Evolutionary conservation across 305 asterid genomes (phyloP), one percentile per base, ranked within the genome.

Genomic region (Fraxinus baroniana): DNA sequence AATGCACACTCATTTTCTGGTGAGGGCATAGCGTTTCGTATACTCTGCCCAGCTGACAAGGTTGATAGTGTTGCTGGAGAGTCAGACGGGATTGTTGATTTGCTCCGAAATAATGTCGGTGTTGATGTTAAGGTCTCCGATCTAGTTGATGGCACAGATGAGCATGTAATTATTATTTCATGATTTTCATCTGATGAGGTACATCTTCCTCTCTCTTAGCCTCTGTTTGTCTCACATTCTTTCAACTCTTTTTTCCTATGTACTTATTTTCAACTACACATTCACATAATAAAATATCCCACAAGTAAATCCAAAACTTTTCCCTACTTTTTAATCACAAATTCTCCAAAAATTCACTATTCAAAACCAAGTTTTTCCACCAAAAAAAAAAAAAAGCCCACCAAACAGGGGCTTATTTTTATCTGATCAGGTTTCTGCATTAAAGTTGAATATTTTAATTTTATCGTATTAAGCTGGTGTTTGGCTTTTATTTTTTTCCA

Each of bases 141-240:
- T 83, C 93, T 84, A 5, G 85, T 94, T 83, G 78, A 88, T 72
- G 95, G 97, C 78, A 89, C 93, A 55, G 86, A 94, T 30, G 99
- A 94, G 86, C 96, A 87, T 82, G 82, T 94, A 79, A 90, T 95
- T 75, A 90, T 86, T 85, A 89, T 95, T 80, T 88, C n/a, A n/a
- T n/a, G n/a, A n/a, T n/a, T n/a, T n/a, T n/a, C 93, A 39, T 94
- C 99, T 26, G 96, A 94, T 73, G 98, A 95, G 97, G 99, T 94
- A 85, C 75, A 55, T 35, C 41, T 84, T 44, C 78, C 41, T 46
- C 80, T 73, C 78, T 76, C 46, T 39, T 39, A 9, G 49, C 13
- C 15, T 10, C 12, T 39, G 12, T 39, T 39, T 39, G 46, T 39
- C 13, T 39, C 13, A 2, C 46, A 39, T 39, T 39, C 46, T 39